Percentiles rank a stretch among this genome's conserved stretches.
Evolutionary conservation across 805 yeast genomes (phyloP).

Genomic region (Wickerhamomyces canadensis): DNA sequence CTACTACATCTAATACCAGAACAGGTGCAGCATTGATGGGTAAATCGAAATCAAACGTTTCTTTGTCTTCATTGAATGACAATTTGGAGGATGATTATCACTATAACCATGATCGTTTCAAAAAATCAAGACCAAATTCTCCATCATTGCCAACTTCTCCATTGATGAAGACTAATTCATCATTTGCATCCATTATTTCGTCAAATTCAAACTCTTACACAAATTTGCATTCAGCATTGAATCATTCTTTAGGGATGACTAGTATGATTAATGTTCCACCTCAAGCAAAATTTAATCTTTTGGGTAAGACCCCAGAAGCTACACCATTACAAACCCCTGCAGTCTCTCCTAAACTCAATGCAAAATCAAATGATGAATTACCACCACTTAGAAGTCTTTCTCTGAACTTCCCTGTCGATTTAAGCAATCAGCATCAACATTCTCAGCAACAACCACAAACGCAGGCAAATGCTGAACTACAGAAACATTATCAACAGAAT

Average conservation of each 20-base stretch:
- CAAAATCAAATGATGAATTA: constrained; percentile 16
- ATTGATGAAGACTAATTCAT: constrained; percentile 2
- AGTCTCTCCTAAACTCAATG: constrained; percentile 21
- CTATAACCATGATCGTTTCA: constrained; percentile 24
- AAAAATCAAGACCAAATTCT: constrained; percentile 35
- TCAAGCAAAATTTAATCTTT: constrained; percentile 9
- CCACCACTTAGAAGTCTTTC: constrained; percentile 25
- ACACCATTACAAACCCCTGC: constrained; percentile 24
- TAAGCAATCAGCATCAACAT: constrained; percentile 8
- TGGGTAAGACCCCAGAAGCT: constrained; percentile 25
- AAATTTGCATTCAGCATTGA: constrained; percentile 19
- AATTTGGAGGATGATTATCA: constrained; percentile 39
- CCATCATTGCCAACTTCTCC: constrained; percentile 24
- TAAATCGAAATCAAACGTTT: constrained; percentile 22
- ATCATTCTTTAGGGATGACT: constrained; percentile 18
- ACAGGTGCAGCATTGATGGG: constrained; percentile 15
- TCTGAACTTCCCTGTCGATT: constrained; percentile 22
- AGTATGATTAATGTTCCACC: constrained; percentile 7
- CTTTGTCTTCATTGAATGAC: constrained; percentile 22
- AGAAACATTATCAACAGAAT: too few species aligned
- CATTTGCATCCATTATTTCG: constrained; percentile 9
- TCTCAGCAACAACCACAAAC: constrained; percentile 1
- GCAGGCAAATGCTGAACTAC: background rate
- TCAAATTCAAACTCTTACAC: constrained; percentile 20
- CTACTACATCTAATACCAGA: constrained; percentile 3